phyloP scores from a whole-genome alignment of 2,329 filamentous ascomycete species.

The Dendryphion nanum region DNA sequence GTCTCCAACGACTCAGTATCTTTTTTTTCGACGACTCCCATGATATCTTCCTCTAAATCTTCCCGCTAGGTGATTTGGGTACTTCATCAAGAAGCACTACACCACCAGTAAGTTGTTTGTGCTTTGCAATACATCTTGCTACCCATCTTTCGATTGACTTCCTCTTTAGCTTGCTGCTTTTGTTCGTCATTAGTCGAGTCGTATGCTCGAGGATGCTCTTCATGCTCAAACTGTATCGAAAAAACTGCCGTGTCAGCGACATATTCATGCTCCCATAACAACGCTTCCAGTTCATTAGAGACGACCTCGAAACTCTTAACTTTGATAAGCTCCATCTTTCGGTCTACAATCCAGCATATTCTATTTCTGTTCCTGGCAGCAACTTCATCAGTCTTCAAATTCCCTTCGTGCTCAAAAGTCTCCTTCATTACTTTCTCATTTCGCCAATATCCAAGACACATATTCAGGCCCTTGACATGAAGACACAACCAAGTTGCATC shows the following conservation, averaged over 20 bases:
- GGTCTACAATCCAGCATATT: conserved; percentile 31
- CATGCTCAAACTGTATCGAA: conserved; percentile 3
- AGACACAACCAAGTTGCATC: conserved; percentile 39
- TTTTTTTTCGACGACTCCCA: conserved; percentile 29
- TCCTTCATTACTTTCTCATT: conserved; percentile 39
- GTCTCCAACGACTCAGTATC: conserved; percentile 18
- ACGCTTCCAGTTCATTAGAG: conserved; percentile 57
- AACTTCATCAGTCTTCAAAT: conserved; percentile 34
- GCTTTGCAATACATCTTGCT: conserved; percentile 38
- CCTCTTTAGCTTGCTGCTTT: conserved; percentile 11
- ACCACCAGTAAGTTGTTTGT: conserved; percentile 42
- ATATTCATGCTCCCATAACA: conserved; percentile 52
- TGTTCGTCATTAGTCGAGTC: not conserved
- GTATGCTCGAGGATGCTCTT: conserved; percentile 1
- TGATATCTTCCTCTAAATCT: conserved; percentile 33
- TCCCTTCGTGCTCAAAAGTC: conserved; percentile 34
- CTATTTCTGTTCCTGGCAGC: conserved; percentile 32
- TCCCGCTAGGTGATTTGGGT: conserved; percentile 32
- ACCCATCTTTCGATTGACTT: conserved; percentile 40
- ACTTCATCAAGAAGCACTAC: conserved; percentile 34
- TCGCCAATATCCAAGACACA: conserved; percentile 41
- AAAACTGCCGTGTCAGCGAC: conserved; percentile 63
- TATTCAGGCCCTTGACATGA: conserved; percentile 41
- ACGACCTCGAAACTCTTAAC: conserved; percentile 61
- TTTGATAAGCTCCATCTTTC: conserved; percentile 55